Percentiles rank a stretch among this genome's conserved stretches.
Evolutionary conservation across 306 rosid species (phyloP).

Genomic region (Phaseolus lunatus): DNA sequence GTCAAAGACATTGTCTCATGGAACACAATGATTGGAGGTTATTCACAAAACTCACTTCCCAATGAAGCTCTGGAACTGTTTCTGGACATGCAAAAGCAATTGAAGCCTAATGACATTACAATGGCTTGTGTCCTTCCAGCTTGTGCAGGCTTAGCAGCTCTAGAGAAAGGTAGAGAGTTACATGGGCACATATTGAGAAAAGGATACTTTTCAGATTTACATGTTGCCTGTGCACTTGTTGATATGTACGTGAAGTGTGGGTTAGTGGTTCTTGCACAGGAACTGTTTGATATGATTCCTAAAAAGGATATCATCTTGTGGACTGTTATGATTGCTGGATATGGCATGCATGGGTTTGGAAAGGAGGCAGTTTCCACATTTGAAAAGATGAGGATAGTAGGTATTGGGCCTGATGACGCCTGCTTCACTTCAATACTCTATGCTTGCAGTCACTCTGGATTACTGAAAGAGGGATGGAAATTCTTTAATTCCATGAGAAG

Average conservation of each 20-base stretch:
- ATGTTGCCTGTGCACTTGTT: constrained; percentile 65
- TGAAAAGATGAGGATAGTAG: constrained; percentile 45
- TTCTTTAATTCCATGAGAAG: constrained; percentile 63
- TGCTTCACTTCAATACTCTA: constrained; percentile 69
- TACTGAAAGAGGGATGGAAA: constrained; percentile 65
- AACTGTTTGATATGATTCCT: constrained; percentile 43
- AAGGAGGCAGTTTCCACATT: constrained; percentile 63
- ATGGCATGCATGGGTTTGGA: constrained; percentile 79
- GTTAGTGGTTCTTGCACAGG: constrained; percentile 21
- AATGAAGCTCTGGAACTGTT: constrained; percentile 62
- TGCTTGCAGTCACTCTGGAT: constrained; percentile 77
- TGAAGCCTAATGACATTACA: constrained; percentile 61
- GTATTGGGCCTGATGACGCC: constrained; percentile 48
- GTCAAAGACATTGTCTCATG: constrained; percentile 68
- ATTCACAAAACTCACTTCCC: constrained; percentile 70
- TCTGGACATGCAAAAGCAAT: constrained; percentile 59
- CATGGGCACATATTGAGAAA: constrained; percentile 67
- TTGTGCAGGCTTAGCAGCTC: constrained; percentile 72
- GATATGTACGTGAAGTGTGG: constrained; percentile 60
- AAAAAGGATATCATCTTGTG: constrained; percentile 44
- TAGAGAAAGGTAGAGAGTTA: constrained; percentile 70
- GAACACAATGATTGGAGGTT: constrained; percentile 83
- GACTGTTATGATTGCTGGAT: constrained; percentile 55
- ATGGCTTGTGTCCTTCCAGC: constrained; percentile 70
- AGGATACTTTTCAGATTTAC: constrained; percentile 51